These are phyloP conservation scores for Paxillus rubicundulus DNA, from an alignment of 768 basidiomycete genomes.

Conservation along the genomic window DNA sequence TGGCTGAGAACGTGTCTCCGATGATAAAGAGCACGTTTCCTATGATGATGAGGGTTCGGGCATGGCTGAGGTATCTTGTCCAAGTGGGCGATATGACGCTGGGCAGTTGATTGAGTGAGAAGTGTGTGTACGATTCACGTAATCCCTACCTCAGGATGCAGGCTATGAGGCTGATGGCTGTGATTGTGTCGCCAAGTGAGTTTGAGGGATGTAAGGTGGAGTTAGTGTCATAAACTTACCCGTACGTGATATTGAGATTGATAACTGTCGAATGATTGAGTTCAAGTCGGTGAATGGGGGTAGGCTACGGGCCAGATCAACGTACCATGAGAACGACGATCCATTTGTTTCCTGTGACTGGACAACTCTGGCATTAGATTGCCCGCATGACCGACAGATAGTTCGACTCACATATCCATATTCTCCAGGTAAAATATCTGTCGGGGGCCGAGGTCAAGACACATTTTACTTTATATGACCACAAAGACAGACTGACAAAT, in stretches of 20 bases:
- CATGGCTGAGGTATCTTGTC: conserved; percentile 1
- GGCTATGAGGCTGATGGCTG: conserved; percentile 17
- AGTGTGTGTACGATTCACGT: background rate
- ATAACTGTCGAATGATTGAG: conserved; percentile 2
- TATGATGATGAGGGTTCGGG: conserved; percentile 8
- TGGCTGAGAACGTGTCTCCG: conserved; percentile 22
- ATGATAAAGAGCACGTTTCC: conserved; percentile 25
- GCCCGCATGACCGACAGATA: background rate
- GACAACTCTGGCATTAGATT: conserved; percentile 3
- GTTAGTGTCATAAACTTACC: conserved; percentile 1
- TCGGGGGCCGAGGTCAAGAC: background rate
- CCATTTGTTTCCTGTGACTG: conserved; percentile 16
- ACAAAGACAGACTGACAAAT: conserved; percentile 13
- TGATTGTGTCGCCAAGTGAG: background rate
- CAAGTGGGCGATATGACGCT: conserved; percentile 15
- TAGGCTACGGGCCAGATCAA: background rate
- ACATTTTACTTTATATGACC: background rate
- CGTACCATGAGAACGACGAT: conserved; percentile 23
- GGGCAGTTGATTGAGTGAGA: background rate
- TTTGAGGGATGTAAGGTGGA: background rate
- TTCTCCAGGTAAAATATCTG: conserved; percentile 30
- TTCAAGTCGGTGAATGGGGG: background rate
- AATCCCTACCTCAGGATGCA: conserved; percentile 15
- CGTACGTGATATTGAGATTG: conserved; percentile 21
- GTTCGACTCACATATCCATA: conserved; percentile 26